phyloP scores from a whole-genome alignment of 108 stramenopile genomes.

The Ochromonas danica region DNA sequence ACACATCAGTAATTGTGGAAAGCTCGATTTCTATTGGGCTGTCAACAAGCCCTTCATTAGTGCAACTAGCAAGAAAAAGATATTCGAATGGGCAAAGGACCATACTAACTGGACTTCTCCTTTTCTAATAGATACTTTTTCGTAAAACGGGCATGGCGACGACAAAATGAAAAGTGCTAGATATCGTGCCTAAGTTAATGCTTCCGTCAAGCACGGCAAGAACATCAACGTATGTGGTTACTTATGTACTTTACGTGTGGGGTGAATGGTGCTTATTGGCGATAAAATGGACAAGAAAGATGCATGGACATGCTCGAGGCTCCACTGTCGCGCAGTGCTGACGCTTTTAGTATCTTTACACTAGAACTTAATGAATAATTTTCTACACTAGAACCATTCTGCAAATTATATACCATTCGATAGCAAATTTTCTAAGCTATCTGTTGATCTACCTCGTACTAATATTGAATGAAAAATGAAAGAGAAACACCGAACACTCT shows the following conservation, averaged over 20 bases:
- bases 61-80: neutral
- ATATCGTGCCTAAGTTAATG: neutral
- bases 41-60: neutral
- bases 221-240: neutral
- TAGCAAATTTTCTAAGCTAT: no score
- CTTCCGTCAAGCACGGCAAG: neutral
- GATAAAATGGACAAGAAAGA: neutral
- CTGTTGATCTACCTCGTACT: no score
- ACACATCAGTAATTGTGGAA: neutral
- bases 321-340: neutral
- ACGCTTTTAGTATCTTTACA: no score
- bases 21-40: neutral
- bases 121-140: neutral
- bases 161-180: neutral
- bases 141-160: neutral
- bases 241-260: neutral
- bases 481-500: no score
- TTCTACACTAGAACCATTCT: no score
- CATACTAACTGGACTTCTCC: neutral
- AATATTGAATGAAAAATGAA: no score
- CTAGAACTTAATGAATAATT: no score
- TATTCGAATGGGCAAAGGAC: neutral
- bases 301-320: neutral
- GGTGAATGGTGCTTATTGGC: neutral
- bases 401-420: no score